Base-by-base conservation (phyloP, 495 filamentous ascomycete genomes). In the Hyphodiscus hymeniophilus region DNA sequence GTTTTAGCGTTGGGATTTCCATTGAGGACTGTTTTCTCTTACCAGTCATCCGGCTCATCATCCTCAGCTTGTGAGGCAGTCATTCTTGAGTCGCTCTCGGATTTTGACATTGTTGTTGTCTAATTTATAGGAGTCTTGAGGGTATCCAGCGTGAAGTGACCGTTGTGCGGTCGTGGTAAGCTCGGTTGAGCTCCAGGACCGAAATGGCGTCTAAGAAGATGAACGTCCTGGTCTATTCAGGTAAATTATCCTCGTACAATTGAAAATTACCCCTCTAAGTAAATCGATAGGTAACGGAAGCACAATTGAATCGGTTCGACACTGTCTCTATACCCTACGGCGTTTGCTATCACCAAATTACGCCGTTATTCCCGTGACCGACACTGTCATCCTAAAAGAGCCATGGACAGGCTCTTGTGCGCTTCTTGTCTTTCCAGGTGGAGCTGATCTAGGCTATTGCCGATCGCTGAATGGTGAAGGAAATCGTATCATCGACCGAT, bases 41-140 rank as follows among this genome's bases (percentile, higher is more conserved):
- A 96, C 92, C 91, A 97, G 28, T 94, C 90, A 76, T 96, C 91
- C 3, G 86, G 87, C 60, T 95, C 91, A 65, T 95, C 89, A 50
- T 94, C 90, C 33, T 76, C 73, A 38, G 54, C 45, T 30, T 48
- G 35, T 45, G 39, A 54, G 5, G 57, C 32, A 32, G 56, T 67
- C 30, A 69, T 65, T 31, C 73, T 63, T 21, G 64, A 51, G 51
- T 68, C 54, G 24, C 57, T 65, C 48, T 72, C 68, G 35, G 70
- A 64, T 44, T 72, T 76, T 8, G 76, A 74, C 71, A 80, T 79
- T 50, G 32, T 60, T 26, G 28, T 33, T 34, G 46, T 47, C 39
- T 50, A 17, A 26, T 51, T 30, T 30, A 17, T 17, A 22, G 38
- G 10, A 16, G 7, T 26, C 39, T 24, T 22, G 6, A 24, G 35